Evolutionary conservation across 495 filamentous ascomycete genomes (phyloP).

Genomic region (Bacidia gigantensis): DNA sequence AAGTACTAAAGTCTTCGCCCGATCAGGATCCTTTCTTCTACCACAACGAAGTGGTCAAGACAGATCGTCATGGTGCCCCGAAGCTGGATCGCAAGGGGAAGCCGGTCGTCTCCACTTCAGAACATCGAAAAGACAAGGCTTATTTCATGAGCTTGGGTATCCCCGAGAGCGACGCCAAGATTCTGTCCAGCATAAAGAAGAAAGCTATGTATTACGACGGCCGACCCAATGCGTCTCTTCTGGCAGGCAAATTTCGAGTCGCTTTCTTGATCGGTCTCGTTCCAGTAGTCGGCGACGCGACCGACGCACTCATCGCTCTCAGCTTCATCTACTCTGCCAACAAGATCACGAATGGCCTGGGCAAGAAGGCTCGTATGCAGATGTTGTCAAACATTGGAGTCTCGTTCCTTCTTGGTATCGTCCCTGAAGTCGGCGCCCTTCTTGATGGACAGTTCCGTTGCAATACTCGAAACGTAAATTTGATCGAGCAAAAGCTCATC

Average conservation of each 20-base stretch:
- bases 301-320: slow-evolving; percentile 54
- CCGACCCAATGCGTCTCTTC: slow-evolving; percentile 35
- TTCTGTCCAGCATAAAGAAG: slow-evolving; percentile 67
- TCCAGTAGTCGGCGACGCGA: slow-evolving; percentile 64
- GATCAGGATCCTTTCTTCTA: not conserved
- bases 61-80: not conserved
- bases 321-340: slow-evolving; percentile 54
- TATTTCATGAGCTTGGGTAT: slow-evolving; percentile 46
- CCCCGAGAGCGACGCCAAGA: slow-evolving; percentile 61
- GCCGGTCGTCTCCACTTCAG: slow-evolving; percentile 40
- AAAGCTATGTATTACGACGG: slow-evolving; percentile 74
- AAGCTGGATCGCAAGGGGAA: slow-evolving; percentile 28
- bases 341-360: slow-evolving; percentile 51
- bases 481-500: slow-evolving; percentile 58
- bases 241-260: slow-evolving; percentile 46
- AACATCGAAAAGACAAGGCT: slow-evolving; percentile 38
- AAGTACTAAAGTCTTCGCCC: not conserved
- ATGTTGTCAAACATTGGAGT: slow-evolving; percentile 69
- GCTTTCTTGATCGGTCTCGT: slow-evolving; percentile 74
- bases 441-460: slow-evolving; percentile 52
- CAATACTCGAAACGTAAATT: slow-evolving; percentile 65
- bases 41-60: not conserved
- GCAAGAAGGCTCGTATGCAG: slow-evolving; percentile 39
- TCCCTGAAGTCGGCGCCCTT: slow-evolving; percentile 77
- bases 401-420: slow-evolving; percentile 69